These are phyloP conservation scores for Setaria viridis DNA, from an alignment of 202 grass and related monocot species.

Conservation along the genomic window DNA sequence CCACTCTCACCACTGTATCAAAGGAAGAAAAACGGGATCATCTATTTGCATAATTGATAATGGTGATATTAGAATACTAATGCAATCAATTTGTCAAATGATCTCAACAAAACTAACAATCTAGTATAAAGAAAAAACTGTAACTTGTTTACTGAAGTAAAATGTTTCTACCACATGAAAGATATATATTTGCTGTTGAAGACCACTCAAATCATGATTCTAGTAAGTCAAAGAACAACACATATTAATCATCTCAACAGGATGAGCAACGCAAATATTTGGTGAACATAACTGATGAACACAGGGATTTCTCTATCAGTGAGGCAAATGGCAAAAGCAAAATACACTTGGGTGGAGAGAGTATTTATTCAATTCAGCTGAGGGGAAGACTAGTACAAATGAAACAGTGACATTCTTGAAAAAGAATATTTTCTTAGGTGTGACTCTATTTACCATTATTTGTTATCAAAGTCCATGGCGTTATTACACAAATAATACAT, in stretches of 20 bases:
- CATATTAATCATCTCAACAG: neutral
- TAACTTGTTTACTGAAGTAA: slow-evolving; percentile 6
- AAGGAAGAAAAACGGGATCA: slow-evolving; percentile 34
- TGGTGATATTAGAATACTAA: neutral
- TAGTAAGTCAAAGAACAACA: neutral
- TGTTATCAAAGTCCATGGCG: slow-evolving; percentile 6
- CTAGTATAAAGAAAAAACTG: neutral
- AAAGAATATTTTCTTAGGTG: slow-evolving; percentile 18
- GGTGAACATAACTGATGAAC: neutral
- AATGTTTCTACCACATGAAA: slow-evolving; percentile 35
- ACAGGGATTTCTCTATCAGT: slow-evolving; percentile 5
- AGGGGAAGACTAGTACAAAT: slow-evolving; percentile 20
- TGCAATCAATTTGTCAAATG: slow-evolving; percentile 4
- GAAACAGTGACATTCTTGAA: slow-evolving; percentile 1
- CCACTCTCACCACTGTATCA: slow-evolving; percentile 89
- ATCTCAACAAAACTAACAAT: slow-evolving; percentile 9
- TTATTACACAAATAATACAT: slow-evolving; percentile 27
- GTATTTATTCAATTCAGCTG: slow-evolving; percentile 37
- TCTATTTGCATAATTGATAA: slow-evolving; percentile 13
- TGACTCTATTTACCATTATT: neutral
- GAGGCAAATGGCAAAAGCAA: slow-evolving; percentile 2
- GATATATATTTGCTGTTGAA: slow-evolving; percentile 4
- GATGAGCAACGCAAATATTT: no score
- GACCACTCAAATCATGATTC: slow-evolving; percentile 27
- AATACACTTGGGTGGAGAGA: slow-evolving; percentile 3